Percentiles rank a stretch among this genome's conserved stretches.
phyloP scores from a whole-genome alignment of 2,329 filamentous ascomycete species.

The Neobulgaria alba region DNA sequence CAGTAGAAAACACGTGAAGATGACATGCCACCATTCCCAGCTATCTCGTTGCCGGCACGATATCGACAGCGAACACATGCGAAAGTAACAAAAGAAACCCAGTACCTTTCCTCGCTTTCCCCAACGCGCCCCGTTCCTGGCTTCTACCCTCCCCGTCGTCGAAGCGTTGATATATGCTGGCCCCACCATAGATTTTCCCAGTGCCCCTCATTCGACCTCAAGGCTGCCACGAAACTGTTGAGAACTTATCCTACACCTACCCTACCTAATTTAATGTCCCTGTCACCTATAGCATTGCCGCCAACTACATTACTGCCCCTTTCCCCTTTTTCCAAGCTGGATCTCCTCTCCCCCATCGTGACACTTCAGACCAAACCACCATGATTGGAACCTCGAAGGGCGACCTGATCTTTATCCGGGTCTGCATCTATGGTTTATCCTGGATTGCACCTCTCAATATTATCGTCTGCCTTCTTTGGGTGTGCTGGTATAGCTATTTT shows the following conservation, averaged over 20 bases:
- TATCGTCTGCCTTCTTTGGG: slow-evolving; percentile 33
- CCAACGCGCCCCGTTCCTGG: no score
- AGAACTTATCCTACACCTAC: slow-evolving; percentile 23
- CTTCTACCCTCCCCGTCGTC: no score
- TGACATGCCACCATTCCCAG: no score
- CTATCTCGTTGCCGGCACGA: no score
- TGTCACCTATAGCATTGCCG: no score
- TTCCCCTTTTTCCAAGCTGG: slow-evolving; percentile 24
- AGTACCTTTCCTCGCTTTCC: no score
- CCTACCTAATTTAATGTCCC: slow-evolving; percentile 55
- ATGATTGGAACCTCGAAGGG: slow-evolving; percentile 29
- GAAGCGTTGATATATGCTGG: no score
- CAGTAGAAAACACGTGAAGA: no score
- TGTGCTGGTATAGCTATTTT: slow-evolving; percentile 25
- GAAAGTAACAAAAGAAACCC: no score
- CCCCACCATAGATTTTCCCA: not conserved
- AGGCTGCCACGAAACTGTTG: slow-evolving; percentile 78
- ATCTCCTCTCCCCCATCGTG: not conserved
- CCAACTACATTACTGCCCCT: slow-evolving; percentile 55
- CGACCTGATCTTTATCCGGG: slow-evolving; percentile 34
- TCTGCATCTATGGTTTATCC: slow-evolving; percentile 39
- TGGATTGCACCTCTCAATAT: slow-evolving; percentile 41
- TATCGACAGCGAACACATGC: no score
- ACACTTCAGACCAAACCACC: slow-evolving; percentile 3
- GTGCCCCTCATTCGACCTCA: slow-evolving; percentile 17